phyloP scores from a whole-genome alignment of 257 asterid genomes.

The Solanum raphanifolium region DNA sequence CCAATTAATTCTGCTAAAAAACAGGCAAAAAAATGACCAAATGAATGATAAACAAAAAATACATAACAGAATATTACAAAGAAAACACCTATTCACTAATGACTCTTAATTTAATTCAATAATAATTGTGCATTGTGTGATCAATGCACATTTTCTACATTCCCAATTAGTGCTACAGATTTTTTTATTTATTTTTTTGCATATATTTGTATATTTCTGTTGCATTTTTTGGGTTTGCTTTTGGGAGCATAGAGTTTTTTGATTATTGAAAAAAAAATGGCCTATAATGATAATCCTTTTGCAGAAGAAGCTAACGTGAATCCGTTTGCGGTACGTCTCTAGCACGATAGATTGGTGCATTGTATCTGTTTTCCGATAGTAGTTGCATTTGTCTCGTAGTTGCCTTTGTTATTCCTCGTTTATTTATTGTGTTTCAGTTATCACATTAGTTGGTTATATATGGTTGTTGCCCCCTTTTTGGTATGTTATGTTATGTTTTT shows the following conservation, averaged over 20 bases:
- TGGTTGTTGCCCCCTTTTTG: background rate
- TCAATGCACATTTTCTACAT: slow-evolving; percentile 1
- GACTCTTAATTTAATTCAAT: background rate
- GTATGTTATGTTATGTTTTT: background rate
- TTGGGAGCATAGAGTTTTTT: background rate
- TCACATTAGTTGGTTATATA: background rate
- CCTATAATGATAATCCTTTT: slow-evolving; percentile 68
- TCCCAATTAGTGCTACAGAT: background rate
- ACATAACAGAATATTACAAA: background rate
- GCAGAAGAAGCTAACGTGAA: slow-evolving; percentile 66
- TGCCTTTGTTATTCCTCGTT: background rate
- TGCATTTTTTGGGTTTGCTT: background rate
- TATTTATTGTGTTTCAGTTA: background rate
- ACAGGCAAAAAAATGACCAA: background rate
- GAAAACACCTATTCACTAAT: background rate
- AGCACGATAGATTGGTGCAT: background rate
- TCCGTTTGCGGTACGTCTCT: slow-evolving; percentile 59
- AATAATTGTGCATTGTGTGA: background rate
- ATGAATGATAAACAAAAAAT: background rate
- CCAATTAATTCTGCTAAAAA: background rate
- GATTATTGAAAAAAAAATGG: slow-evolving; percentile 19
- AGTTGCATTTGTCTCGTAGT: background rate
- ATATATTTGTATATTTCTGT: background rate
- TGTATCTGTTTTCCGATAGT: background rate
- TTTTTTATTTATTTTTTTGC: background rate